phyloP scores from a whole-genome alignment of 192 early-diverging fungal species.

The Coemansia sp. region DNA sequence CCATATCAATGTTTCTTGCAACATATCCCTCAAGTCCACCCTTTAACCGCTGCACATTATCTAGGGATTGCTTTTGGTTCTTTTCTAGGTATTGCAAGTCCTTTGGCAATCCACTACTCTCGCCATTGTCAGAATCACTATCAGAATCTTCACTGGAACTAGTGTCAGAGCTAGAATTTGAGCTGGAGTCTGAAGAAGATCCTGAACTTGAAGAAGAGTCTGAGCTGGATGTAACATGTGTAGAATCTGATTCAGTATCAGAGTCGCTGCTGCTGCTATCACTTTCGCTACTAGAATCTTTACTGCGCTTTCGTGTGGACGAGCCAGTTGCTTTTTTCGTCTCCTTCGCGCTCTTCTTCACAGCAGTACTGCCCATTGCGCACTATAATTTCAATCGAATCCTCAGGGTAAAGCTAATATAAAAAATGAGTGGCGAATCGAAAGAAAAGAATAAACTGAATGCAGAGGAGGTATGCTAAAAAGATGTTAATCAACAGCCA shows the following conservation, averaged over 20 bases:
- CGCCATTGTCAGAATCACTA: constrained; percentile 7
- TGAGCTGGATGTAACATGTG: background rate
- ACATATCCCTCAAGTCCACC: constrained; percentile 18
- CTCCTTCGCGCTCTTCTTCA: background rate
- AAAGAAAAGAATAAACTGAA: background rate
- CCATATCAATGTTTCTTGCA: constrained; percentile 38
- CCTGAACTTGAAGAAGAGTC: background rate
- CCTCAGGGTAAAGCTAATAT: background rate
- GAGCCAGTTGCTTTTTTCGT: constrained; percentile 1
- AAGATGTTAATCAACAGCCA: background rate
- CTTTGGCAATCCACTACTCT: constrained; percentile 4
- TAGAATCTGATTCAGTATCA: background rate
- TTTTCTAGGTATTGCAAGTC: constrained; percentile 13
- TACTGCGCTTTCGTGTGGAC: background rate
- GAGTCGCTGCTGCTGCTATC: constrained; percentile 7
- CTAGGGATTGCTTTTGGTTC: constrained; percentile 13
- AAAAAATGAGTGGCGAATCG: background rate
- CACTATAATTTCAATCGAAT: background rate
- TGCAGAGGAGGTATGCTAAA: too few relatives aligned
- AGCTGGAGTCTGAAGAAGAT: background rate
- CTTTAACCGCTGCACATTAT: constrained; percentile 8
- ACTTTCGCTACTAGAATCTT: constrained; percentile 5
- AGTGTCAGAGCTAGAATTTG: background rate
- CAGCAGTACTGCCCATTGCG: background rate
- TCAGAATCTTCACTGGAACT: constrained; percentile 6